Evolutionary conservation across 78 protist genomes (phyloP).

Genomic region (Protostelium mycophagum): DNA sequence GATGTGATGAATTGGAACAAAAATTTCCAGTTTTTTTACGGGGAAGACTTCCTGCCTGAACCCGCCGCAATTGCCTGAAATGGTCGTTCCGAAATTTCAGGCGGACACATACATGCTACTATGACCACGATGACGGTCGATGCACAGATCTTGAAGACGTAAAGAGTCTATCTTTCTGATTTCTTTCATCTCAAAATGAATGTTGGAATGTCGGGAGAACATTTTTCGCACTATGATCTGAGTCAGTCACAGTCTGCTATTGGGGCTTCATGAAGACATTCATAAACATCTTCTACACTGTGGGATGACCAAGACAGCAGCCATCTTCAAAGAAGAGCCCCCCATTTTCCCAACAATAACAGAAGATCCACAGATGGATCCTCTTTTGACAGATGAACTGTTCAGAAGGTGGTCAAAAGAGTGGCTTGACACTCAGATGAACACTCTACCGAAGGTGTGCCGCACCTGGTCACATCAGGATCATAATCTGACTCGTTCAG

Average conservation of each 20-base stretch:
- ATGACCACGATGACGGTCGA: too few species aligned
- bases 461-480: neutral
- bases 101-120: too few species aligned
- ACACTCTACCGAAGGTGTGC: neutral
- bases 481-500: neutral
- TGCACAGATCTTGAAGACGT: too few species aligned
- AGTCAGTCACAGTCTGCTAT: neutral
- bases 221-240: too few species aligned
- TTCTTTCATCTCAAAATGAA: too few species aligned
- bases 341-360: neutral
- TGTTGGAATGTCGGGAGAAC: too few species aligned
- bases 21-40: too few species aligned
- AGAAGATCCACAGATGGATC: neutral
- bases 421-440: neutral
- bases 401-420: neutral
- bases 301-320: neutral
- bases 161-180: too few species aligned
- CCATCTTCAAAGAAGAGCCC: neutral
- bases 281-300: neutral
- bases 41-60: too few species aligned
- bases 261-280: neutral
- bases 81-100: too few species aligned
- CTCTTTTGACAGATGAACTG: neutral
- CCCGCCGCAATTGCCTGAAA: too few species aligned
- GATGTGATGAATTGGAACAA: too few species aligned